phyloP scores from a whole-genome alignment of 495 filamentous ascomycete species.

The Lophiotrema nucula region DNA sequence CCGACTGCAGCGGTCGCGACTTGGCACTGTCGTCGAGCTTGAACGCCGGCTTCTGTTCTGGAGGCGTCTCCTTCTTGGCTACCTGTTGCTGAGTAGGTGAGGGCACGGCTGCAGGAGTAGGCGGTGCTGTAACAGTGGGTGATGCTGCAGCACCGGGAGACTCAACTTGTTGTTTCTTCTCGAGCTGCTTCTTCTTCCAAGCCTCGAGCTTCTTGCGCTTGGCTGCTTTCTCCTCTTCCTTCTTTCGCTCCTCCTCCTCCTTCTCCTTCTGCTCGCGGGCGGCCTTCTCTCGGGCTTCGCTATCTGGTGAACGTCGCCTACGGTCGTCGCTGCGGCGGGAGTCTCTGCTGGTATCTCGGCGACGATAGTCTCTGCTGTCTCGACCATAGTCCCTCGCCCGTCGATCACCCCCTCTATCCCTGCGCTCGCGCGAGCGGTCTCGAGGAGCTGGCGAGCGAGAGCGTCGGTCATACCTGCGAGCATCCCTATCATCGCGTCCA shows the following conservation, averaged over 20 bases:
- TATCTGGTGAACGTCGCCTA: no score
- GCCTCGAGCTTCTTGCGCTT: slow-evolving; percentile 27
- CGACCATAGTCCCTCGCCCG: slow-evolving; percentile 11
- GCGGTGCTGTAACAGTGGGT: not conserved
- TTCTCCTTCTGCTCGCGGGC: slow-evolving; percentile 77
- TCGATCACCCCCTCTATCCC: slow-evolving; percentile 43
- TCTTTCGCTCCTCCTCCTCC: slow-evolving; percentile 68
- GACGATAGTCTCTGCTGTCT: not conserved
- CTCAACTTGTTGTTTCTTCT: slow-evolving; percentile 9
- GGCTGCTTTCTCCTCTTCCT: slow-evolving; percentile 61
- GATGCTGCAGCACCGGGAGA: not conserved
- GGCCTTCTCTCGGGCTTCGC: slow-evolving; percentile 72
- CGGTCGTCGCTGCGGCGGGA: not conserved
- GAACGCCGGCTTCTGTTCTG: slow-evolving; percentile 1
- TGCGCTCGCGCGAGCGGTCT: slow-evolving; percentile 7
- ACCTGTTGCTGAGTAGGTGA: not conserved
- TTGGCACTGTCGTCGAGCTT: slow-evolving; percentile 11
- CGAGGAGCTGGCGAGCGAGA: not conserved
- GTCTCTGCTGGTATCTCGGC: no score
- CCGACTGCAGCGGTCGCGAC: not conserved
- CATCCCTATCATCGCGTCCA: slow-evolving; percentile 4
- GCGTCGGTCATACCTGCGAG: slow-evolving; percentile 20
- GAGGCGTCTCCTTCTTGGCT: not conserved
- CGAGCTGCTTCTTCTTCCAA: slow-evolving; percentile 14
- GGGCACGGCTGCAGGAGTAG: slow-evolving; percentile 6